Evolutionary conservation across 768 basidiomycete species (phyloP), one percentile per base, ranked within the genome.

Genomic region (Lactarius trivialis): DNA sequence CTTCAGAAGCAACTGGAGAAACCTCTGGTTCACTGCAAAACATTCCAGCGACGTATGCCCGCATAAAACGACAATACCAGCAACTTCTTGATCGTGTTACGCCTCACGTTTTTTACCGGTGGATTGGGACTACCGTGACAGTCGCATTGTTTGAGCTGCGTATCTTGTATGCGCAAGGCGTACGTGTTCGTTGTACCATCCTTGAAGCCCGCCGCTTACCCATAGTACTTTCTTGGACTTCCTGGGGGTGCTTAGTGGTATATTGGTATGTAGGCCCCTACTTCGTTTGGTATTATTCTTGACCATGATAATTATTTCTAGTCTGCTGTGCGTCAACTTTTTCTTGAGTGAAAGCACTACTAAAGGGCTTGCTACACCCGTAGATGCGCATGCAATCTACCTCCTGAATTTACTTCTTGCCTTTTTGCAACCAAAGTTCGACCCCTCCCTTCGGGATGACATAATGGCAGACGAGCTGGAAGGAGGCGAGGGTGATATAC

Each of bases 401-500:
- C 84, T 96, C 65, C 82, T 98, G 63, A 97, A 99, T 77, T 84
- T 99, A 57, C 85, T 99, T 58, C 82, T 99, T 67, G 96, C 97
- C 2, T 99, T 99, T 80, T 80, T 99, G 19, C 95, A 98, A 78
- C 97, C 97, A 36, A 91, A 89, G 73, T 98, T 99, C 73, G 97
- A 99, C 75, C 96, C 97, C 0, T 96, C 95, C 2, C 77, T 98
- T 34, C 89, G 94, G 67, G 92, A 92, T 51, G 97, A 99, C 73
- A 78, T 98, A 14, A 80, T 92, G 65, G 97, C 93, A 2, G 91
- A 95, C 67, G 95, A 98, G 71, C 89, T 97, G 21, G 97, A 99
- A 71, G 97, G 95, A 21, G 90, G 88, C 2, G 82, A 80, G 32
- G 72, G 72, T 9, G 73, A 66, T 8, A 12, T 78, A 5, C 79